Percentiles rank a stretch among this genome's conserved stretches.
phyloP scores from a whole-genome alignment of 2,329 filamentous ascomycete genomes.

The Shiraia bambusicola region DNA sequence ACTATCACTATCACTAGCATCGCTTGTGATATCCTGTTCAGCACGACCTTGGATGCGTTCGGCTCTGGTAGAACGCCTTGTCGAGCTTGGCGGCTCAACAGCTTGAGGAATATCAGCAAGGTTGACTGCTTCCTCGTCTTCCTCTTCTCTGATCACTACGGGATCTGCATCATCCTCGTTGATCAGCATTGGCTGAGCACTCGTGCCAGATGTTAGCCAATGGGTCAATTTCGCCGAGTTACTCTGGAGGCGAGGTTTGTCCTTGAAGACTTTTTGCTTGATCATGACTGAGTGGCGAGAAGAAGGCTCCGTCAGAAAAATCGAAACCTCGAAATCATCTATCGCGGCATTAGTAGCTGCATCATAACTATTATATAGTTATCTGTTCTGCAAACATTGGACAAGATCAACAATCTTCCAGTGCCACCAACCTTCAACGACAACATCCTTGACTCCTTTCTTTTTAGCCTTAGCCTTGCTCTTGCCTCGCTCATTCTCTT shows the following conservation, averaged over 20 bases:
- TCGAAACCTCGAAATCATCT: constrained; percentile 95
- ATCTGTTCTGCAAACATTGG: too few relatives aligned
- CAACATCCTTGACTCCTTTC: constrained; percentile 86
- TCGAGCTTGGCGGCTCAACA: constrained; percentile 10
- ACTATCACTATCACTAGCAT: constrained; percentile 29
- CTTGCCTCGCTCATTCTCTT: constrained; percentile 72
- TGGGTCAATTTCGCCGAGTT: constrained; percentile 51
- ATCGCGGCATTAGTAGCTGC: constrained; percentile 17
- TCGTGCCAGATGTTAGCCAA: constrained; percentile 47
- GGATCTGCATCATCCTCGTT: constrained; percentile 48
- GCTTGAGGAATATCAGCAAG: constrained; percentile 61
- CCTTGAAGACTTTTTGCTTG: constrained; percentile 73
- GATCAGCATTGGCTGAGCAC: constrained; percentile 47
- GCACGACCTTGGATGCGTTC: constrained; percentile 14
- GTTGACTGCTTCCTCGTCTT: constrained; percentile 55
- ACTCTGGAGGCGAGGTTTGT: constrained; percentile 48
- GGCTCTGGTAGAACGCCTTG: constrained; percentile 16
- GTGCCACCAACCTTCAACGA: constrained; percentile 67
- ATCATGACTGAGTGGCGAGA: constrained; percentile 83
- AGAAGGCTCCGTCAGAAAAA: constrained; percentile 85
- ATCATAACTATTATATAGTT: too few relatives aligned
- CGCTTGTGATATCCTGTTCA: constrained; percentile 16
- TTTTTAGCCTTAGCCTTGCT: constrained; percentile 63
- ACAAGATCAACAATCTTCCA: background rate
- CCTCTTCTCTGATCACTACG: constrained; percentile 56